Base-by-base conservation (phyloP, 2,329 filamentous ascomycete species). In the Aplosporella prunicola region DNA sequence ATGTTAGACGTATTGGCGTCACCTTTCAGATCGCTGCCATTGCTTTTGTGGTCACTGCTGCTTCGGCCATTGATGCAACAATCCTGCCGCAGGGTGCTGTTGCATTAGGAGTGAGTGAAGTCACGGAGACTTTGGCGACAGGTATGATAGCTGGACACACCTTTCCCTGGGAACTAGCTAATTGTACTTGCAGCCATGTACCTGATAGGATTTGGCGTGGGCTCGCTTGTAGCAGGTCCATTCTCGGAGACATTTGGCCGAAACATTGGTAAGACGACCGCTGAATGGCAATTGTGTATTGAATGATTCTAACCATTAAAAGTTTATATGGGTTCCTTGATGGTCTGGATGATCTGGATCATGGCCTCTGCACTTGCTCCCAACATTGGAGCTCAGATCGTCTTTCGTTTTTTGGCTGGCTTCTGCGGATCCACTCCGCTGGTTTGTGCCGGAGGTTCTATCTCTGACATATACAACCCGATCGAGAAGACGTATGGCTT, bases 51-150 rank as follows among this genome's bases (percentile, higher is more conserved):
- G 67, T 74, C 1, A 63, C 63, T 6, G 58, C 66, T 1, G 69
- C 70, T 0, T 70, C 67, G 1, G 64, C 68, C 0, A 71, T 75
- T 27, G 69, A 73, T 35, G 66, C 67, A 2, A 62, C 61, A 0
- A 63, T 69, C 1, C 42, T 71, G 0, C 56, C 57, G 0, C 62
- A 69, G 41, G 69, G 67, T 0, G 59, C 63, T 0, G 47, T 46
- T n/a, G 63, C 64, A 0, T 67, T 73, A 26, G 58, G 62, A 0
- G 70, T 74, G 0, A 64, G 62, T 17, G 57, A 71, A 25, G 65
- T 73, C 4, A 64, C 65, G 1, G 72, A 72, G 44, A 66, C 63
- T 8, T 47, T 74, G 16, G 66, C 67, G 1, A 74, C 67, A 17
- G 63, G 62, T 42, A 27, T 49, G 38, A 10, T 8, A 24, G 8